A percentile compares a stretch with the other conserved stretches of the same genome.
Evolutionary conservation across 1,139 yeast species (phyloP).

Genomic region (Hemisphaericaspora subhashii): DNA sequence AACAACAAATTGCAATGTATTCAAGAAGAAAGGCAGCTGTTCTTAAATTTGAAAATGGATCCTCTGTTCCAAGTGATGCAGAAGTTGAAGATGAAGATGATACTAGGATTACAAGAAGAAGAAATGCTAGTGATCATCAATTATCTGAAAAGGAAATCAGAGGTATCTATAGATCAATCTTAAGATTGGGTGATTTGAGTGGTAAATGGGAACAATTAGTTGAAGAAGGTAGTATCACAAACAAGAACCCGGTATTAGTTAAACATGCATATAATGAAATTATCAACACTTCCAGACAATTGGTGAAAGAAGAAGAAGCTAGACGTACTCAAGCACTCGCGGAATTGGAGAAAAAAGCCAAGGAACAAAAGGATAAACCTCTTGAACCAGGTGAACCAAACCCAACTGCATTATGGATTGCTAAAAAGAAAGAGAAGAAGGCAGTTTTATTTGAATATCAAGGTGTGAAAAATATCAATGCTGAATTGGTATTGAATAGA

Average conservation of each 20-base stretch:
- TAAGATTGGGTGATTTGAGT: conserved; percentile 78
- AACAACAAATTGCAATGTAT: conserved; percentile 87
- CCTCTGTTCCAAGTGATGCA: conserved; percentile 20
- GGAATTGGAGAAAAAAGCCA: conserved; percentile 62
- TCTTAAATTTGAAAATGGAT: conserved; percentile 50
- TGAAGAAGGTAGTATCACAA: conserved; percentile 86
- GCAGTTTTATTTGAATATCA: conserved; percentile 89
- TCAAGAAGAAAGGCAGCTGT: conserved; percentile 78
- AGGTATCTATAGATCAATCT: conserved; percentile 78
- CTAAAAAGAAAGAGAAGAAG: conserved; percentile 72
- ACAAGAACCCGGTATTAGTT: conserved; percentile 81
- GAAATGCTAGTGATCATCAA: conserved; percentile 49
- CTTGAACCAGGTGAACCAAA: conserved; percentile 34
- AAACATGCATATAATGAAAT: conserved; percentile 76
- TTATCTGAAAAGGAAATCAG: conserved; percentile 87
- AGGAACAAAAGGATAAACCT: conserved; percentile 50
- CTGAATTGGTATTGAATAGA: conserved; percentile 79
- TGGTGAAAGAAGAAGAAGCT: conserved; percentile 66
- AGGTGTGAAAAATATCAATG: conserved; percentile 87
- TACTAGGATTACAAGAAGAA: conserved; percentile 24
- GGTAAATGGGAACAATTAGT: conserved; percentile 86
- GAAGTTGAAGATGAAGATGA: conserved; percentile 29
- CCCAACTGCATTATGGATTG: conserved; percentile 51
- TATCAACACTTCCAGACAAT: conserved; percentile 57
- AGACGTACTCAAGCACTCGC: conserved; percentile 57